phyloP scores from a whole-genome alignment of 2,329 filamentous ascomycete species.

The Ampelomyces quisqualis region DNA sequence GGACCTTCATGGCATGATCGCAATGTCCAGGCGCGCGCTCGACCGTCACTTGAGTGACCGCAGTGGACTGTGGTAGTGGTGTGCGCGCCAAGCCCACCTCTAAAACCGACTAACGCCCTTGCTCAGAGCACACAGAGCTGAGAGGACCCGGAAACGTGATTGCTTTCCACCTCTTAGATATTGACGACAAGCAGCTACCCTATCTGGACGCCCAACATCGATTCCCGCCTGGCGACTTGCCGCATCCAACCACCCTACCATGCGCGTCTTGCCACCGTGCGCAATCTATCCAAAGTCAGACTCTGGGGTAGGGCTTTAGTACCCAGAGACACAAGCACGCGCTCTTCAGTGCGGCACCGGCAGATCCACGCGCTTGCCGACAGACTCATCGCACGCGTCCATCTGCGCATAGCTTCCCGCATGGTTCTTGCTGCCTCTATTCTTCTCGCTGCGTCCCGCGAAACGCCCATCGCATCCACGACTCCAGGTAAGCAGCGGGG shows the following conservation, averaged over 20 bases:
- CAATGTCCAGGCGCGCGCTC: slow-evolving; percentile 28
- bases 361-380: too few species aligned
- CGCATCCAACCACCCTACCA: background rate
- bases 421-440: background rate
- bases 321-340: background rate
- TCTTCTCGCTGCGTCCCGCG: too few species aligned
- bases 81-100: slow-evolving; percentile 9
- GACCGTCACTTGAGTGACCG: slow-evolving; percentile 14
- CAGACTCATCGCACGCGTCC: background rate
- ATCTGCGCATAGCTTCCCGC: background rate
- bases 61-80: slow-evolving; percentile 6
- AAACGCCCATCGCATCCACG: background rate
- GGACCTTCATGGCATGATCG: slow-evolving; percentile 15
- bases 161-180: background rate
- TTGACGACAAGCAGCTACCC: slow-evolving; percentile 1
- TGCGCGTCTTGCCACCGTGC: background rate
- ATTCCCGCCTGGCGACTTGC: slow-evolving; percentile 1
- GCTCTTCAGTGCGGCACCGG: too few species aligned
- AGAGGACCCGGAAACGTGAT: too few species aligned
- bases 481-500: background rate
- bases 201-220: slow-evolving; percentile 1
- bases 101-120: slow-evolving; percentile 22
- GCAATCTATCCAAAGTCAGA: slow-evolving; percentile 1
- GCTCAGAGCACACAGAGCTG: slow-evolving; percentile 19
- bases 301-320: background rate